Conservation (phyloP, 371 early-diverging fungal genomes). For the Umbelopsis sp. region DNA sequence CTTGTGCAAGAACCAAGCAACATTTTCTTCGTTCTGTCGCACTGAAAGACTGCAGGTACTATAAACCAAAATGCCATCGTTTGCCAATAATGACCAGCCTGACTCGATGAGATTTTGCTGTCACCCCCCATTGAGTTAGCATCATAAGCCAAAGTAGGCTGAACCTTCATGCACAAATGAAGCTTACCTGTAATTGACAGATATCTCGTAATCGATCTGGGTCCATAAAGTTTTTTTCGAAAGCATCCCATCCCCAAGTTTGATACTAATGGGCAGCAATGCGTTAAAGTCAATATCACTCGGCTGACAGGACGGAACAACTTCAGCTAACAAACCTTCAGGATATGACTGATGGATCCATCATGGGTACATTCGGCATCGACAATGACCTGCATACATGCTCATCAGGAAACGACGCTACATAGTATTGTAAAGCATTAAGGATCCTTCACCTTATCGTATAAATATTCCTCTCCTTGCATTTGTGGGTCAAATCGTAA, state of each 20-base stretch:
- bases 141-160: too few relatives aligned
- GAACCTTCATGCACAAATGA: too few relatives aligned
- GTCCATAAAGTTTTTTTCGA: slow-evolving; percentile 71
- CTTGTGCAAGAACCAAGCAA: slow-evolving; percentile 70
- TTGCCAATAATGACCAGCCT: slow-evolving; percentile 69
- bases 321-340: slow-evolving; percentile 49
- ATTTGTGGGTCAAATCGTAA: slow-evolving; percentile 65
- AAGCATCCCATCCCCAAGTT: slow-evolving; percentile 75
- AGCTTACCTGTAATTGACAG: slow-evolving; percentile 48
- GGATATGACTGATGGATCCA: slow-evolving; percentile 87
- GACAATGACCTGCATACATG: slow-evolving; percentile 63
- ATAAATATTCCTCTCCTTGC: slow-evolving; percentile 44
- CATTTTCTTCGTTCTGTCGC: slow-evolving; percentile 83
- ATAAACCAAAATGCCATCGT: slow-evolving; percentile 83
- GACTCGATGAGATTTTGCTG: slow-evolving; percentile 70
- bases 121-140: too few relatives aligned
- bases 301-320: too few relatives aligned
- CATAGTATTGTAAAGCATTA: not conserved
- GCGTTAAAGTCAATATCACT: too few relatives aligned
- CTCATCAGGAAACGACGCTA: not conserved
- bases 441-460: slow-evolving; percentile 72
- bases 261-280: slow-evolving; percentile 43
- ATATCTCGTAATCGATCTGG: slow-evolving; percentile 55
- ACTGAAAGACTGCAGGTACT: slow-evolving; percentile 83
- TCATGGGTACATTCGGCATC: slow-evolving; percentile 98